Base-by-base conservation (phyloP, 805 yeast species). In the Lipomyces starkeyi region DNA sequence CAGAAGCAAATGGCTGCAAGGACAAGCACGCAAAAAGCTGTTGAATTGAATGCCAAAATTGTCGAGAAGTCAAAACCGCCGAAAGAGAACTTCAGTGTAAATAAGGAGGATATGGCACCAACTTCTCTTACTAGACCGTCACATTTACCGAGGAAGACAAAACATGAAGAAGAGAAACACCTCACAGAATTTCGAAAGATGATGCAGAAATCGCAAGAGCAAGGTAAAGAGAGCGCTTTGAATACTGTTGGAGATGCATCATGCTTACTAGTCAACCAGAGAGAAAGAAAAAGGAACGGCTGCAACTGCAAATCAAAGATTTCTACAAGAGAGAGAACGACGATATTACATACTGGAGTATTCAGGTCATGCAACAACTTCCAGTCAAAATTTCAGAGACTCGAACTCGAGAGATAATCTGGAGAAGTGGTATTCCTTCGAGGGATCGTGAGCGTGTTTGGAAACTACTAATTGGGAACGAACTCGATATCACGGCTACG, bases 111-210 rank as follows among this genome's bases (percentile, higher is more conserved):
- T 13, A 34, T 66, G 57, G 71, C 74, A 11, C 74, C 78, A 63
- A 70, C 82, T 14, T 77, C 88, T 0, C 79, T 81, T 29, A 88
- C 93, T 0, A 78, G 94, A 63, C 93, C 91, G 32, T 77, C 83
- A 0, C 84, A 86, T 80, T 77, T 89, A 52, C 93, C 94, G 0
- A 91, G 92, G 57, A 89, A 89, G 75, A 77, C 84, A 32, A 75
- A 77, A 20, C 76, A 78, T 22, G 93, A 89, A 72, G 83, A 84
- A 20, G 63, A 76, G 35, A 85, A 82, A 67, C 93, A 89, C 74
- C 80, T 84, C 56, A 77, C 78, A 56, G 88, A 87, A 73, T 86
- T 84, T 65, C 84, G 86, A 63, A 71, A 75, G 35, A 68, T 86
- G 54, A 76, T 86, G 74, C 47, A 55, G 37, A 35, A 43, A 14